Base-by-base conservation (phyloP, 1,139 yeast genomes). In the Debaryomyces robertsiae region DNA sequence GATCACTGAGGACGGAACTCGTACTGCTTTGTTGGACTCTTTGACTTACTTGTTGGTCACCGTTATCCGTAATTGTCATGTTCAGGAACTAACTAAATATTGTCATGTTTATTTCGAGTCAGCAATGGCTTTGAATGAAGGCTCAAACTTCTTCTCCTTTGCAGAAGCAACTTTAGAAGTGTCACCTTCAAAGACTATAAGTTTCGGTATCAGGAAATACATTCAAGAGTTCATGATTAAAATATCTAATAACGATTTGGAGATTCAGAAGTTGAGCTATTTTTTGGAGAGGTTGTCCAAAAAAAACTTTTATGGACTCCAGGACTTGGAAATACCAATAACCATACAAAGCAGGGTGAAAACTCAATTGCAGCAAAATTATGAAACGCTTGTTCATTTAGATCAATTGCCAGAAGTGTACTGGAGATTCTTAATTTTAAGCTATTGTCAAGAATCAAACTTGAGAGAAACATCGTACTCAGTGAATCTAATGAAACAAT, bases 11-110 rank as follows among this genome's bases (percentile, higher is more conserved):
- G 44, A 37, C 9, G 32, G 22, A 10, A 32, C 43, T 9, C 30
- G 39, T 9, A 36, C 27, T 14, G 17, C 42, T 1, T 46, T 63
- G 24, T 46, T 56, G 43, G 69, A 70, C 43, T 56, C 73, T 0
- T 47, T 73, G 37, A 58, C 65, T 9, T 76, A 72, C 48, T 58
- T 78, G 32, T 65, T 76, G 35, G 61, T 79, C 1, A 61, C 77
- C 4, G 47, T 81, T 9, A 58, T 82, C 40, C 79, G 91, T 68
- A 85, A 85, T 52, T 67, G 81, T 47, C 82, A 79, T 32, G 55
- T 75, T n/a, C 65, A 69, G 38, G 61, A 66, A 2, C 61, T 84
- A 38, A 73, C 81, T 2, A 75, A 69, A 47, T 60, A 58, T 39
- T 82, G 81, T 53, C 65, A 67, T 31, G 46, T 50, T n/a, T 51